These are phyloP conservation scores for Goffeauzyma gilvescens DNA, from an alignment of 768 basidiomycete species.

Conservation along the genomic window DNA sequence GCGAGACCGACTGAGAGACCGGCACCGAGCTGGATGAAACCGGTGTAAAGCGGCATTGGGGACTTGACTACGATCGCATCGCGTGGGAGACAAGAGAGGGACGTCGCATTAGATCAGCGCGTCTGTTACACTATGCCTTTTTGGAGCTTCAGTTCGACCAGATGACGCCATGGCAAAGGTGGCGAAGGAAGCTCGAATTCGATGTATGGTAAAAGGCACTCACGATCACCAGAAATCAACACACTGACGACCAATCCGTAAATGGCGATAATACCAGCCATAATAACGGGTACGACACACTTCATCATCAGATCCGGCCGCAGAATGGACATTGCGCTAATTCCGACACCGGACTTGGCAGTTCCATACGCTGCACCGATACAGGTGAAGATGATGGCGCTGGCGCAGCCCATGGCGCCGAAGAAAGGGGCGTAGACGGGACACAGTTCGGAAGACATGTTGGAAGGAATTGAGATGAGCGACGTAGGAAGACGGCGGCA, in stretches of 20 bases:
- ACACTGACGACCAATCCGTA: conserved; percentile 99
- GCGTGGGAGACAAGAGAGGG: neutral
- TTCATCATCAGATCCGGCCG: conserved; percentile 94
- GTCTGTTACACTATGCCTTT: too few relatives aligned
- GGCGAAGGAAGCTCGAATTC: too few relatives aligned
- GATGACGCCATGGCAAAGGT: too few relatives aligned
- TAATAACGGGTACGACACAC: conserved; percentile 90
- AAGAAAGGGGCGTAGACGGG: conserved; percentile 93
- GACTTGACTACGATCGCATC: conserved; percentile 39
- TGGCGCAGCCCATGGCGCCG: conserved; percentile 90
- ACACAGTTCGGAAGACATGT: conserved; percentile 31
- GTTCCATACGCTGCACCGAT: conserved; percentile 56
- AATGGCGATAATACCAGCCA: conserved; percentile 97
- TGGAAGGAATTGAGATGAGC: too few relatives aligned
- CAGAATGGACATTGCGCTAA: conserved; percentile 77
- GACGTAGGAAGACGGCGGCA: too few relatives aligned
- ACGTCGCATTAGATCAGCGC: too few relatives aligned
- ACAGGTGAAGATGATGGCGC: conserved; percentile 93
- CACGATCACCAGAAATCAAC: conserved; percentile 69
- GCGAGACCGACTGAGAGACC: conserved; percentile 96
- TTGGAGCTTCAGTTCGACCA: too few relatives aligned
- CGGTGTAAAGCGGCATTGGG: conserved; percentile 75
- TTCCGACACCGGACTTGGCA: conserved; percentile 75
- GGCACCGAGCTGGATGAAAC: conserved; percentile 41
- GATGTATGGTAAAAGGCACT: conserved; percentile 34